Conservation (phyloP, 345 rosid genomes). For the Salix purpurea region DNA sequence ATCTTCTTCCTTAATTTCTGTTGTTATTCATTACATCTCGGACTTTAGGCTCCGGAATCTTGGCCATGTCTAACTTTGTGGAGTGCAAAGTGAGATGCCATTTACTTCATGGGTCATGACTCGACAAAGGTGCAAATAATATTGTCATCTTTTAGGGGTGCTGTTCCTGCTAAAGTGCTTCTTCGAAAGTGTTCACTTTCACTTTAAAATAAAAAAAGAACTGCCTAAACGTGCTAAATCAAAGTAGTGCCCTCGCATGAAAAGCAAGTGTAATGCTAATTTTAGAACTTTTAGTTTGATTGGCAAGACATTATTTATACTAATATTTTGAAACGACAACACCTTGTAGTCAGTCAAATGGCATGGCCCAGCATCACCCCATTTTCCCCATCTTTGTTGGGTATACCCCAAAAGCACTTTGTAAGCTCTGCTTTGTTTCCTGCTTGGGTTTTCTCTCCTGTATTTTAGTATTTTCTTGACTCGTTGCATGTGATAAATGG, state of each 20-base stretch:
- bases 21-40: not conserved
- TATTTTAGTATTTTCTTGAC: conserved; percentile 9
- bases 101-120: not conserved
- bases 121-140: conserved; percentile 1
- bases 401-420: not conserved
- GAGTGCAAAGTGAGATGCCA: not conserved
- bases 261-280: not conserved
- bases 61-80: not conserved
- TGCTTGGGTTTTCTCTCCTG: conserved; percentile 2
- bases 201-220: conserved; percentile 15
- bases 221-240: conserved; percentile 9
- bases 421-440: not conserved
- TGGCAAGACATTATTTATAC: too few relatives aligned
- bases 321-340: too few relatives aligned
- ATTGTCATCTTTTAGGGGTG: not conserved
- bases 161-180: not conserved
- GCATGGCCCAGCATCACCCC: not conserved
- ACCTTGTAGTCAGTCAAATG: not conserved
- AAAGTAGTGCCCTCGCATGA: not conserved
- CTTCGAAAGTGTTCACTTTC: conserved; percentile 21
- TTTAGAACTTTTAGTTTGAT: not conserved
- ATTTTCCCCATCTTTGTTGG: not conserved
- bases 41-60: conserved; percentile 7
- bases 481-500: conserved; percentile 24
- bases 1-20: not conserved